These are phyloP conservation scores for Plasmodium gallinaceum DNA, from an alignment of 169 alveolate genomes.

Conservation along the genomic window DNA sequence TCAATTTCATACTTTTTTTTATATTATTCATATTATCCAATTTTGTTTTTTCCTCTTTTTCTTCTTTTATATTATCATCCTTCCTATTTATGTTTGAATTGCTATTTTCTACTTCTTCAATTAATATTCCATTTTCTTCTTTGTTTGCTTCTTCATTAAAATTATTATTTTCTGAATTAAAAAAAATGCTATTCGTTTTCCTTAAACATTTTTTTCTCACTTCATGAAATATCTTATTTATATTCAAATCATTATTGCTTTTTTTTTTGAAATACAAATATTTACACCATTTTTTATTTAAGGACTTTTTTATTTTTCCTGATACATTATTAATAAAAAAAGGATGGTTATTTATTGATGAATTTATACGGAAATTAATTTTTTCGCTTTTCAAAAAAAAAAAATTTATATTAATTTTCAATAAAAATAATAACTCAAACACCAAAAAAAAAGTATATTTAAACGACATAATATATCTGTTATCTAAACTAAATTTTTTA, in stretches of 20 bases:
- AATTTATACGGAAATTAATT: background rate
- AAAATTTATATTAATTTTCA: background rate
- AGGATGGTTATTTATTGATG: constrained; percentile 11
- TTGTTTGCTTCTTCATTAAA: constrained; percentile 1
- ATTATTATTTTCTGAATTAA: background rate
- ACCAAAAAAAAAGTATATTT: constrained; percentile 24
- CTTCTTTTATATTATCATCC: background rate
- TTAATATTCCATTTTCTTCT: background rate
- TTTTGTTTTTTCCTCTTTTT: background rate
- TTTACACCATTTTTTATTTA: background rate
- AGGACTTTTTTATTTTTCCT: constrained; percentile 2
- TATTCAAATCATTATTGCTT: background rate
- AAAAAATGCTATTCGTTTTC: too few species aligned
- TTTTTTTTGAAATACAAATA: background rate
- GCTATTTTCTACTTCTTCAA: background rate
- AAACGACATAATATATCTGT: constrained; percentile 58
- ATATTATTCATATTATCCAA: constrained; percentile 16
- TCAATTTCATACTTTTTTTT: constrained; percentile 11
- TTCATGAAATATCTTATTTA: background rate
- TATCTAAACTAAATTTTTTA: background rate
- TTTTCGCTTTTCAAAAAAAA: constrained; percentile 53
- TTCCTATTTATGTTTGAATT: background rate
- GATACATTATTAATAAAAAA: constrained; percentile 24
- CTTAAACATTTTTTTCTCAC: background rate
- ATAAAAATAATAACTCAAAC: constrained; percentile 22